Base-by-base conservation (phyloP, 768 basidiomycete genomes). In the Kwoniella sp. region DNA sequence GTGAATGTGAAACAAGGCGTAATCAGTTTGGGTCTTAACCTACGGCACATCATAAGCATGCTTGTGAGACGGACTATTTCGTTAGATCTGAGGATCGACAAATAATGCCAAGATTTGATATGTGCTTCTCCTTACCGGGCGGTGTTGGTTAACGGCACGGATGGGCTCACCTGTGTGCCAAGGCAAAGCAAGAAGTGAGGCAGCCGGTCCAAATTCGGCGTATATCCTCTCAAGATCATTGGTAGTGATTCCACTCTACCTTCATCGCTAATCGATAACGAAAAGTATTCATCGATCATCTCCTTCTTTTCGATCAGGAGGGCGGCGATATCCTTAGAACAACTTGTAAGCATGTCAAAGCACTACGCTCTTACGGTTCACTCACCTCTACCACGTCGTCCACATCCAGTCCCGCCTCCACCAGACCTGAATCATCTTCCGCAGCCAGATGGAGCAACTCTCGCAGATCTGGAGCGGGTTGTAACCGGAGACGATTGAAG, bases 261-360 rank as follows among this genome's bases (percentile, higher is more conserved):
- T 1, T 85, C 82, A 0, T 84, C 82, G 25, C 69, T 59, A 68
- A 99, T 89, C 26, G 81, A 80, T 22, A 98, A 80, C 1, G 88
- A 89, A 76, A 98, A 98, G 81, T 99, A 97, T 68, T 97, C 96
- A 1, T 86, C 83, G 2, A 98, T 83, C 94, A 99, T 97, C 2
- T 89, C 89, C 9, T 89, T 85, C 13, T 86, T 73, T 34, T 78
- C 74, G 13, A 73, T 54, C 12, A 81, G 61, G 1, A 66, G 58
- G 45, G 69, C 52, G 30, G 63, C 31, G 48, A 82, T 67, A 3
- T 57, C 53, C 61, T 75, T 8, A 9, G 38, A 9, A n/a, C n/a
- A n/a, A n/a, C n/a, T n/a, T n/a, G n/a, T n/a, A n/a, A n/a, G n/a
- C n/a, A n/a, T n/a, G n/a, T n/a, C n/a, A n/a, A 41, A 41, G 38